These are phyloP conservation scores for Teratosphaeria pseudoeucalypti DNA, from an alignment of 2,329 filamentous ascomycete species.

Conservation along the genomic window DNA sequence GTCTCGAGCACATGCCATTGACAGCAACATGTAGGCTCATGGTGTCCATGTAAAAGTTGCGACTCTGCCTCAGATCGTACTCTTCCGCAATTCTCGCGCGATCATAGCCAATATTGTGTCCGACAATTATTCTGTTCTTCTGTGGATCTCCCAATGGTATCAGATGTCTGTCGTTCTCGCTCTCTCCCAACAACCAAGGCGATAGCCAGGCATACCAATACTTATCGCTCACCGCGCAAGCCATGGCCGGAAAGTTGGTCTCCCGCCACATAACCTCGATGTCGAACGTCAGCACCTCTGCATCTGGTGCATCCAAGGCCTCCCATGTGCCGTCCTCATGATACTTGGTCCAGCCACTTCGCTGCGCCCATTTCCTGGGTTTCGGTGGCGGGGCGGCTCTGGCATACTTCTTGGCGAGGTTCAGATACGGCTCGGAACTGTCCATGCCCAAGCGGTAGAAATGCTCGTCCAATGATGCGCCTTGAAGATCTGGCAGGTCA, in stretches of 20 bases:
- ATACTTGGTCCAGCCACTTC: constrained; percentile 94
- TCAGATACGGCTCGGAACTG: constrained; percentile 74
- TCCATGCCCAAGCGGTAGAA: constrained; percentile 82
- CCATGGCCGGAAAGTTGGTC: constrained; percentile 89
- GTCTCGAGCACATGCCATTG: constrained; percentile 96
- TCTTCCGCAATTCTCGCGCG: constrained; percentile 80
- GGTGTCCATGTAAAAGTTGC: constrained; percentile 84
- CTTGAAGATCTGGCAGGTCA: constrained; percentile 70
- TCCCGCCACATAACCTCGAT: constrained; percentile 96
- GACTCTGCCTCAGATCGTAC: constrained; percentile 71
- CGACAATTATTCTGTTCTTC: constrained; percentile 67
- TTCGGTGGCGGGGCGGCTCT: constrained; percentile 46
- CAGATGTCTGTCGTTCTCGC: constrained; percentile 64
- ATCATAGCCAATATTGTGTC: constrained; percentile 94
- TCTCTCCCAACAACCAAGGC: constrained; percentile 83
- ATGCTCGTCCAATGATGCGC: constrained; percentile 79
- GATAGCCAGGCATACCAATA: constrained; percentile 98
- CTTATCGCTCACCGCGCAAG: constrained; percentile 78
- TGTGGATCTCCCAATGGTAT: constrained; percentile 74
- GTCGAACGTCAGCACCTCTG: constrained; percentile 80
- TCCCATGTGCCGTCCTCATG: constrained; percentile 62
- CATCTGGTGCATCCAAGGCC: constrained; percentile 64
- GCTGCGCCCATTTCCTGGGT: constrained; percentile 62
- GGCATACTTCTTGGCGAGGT: constrained; percentile 64
- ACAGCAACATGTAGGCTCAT: constrained; percentile 98